Conservation (phyloP, 805 yeast genomes). For the Clavispora vitiphila region DNA sequence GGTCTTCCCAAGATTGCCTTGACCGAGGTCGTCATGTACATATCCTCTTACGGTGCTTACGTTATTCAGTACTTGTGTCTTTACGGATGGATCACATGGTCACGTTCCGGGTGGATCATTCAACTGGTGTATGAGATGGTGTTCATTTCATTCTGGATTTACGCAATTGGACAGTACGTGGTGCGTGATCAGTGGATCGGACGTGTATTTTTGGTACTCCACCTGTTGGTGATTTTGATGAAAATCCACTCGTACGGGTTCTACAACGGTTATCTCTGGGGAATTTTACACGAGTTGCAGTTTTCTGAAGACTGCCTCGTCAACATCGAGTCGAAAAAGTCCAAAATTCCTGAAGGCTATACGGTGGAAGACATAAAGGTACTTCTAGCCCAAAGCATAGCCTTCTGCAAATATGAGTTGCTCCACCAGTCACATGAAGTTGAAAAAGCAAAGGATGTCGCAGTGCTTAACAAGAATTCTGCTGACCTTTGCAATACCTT, state of each 20-base stretch:
- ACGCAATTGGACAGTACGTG: conserved; percentile 44
- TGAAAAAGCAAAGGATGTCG: conserved; percentile 12
- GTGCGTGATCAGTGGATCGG: conserved; percentile 83
- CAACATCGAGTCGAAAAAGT: conserved; percentile 7
- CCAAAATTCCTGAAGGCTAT: conserved; percentile 30
- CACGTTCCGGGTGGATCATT: conserved; percentile 54
- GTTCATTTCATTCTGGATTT: conserved; percentile 50
- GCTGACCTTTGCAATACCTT: conserved; percentile 5
- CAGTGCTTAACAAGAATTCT: conserved; percentile 9
- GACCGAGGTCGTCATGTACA: conserved; percentile 73
- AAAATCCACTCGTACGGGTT: conserved; percentile 92
- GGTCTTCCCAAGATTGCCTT: conserved; percentile 66
- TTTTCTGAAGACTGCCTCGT: conserved; percentile 41
- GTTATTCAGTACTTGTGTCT: conserved; percentile 54
- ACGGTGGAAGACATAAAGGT: conserved; percentile 19
- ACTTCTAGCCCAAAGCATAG: conserved; percentile 40
- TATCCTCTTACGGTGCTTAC: conserved; percentile 56
- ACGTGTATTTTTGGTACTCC: conserved; percentile 76
- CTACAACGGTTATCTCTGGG: conserved; percentile 88
- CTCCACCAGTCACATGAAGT: conserved; percentile 43
- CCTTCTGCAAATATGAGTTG: conserved; percentile 71
- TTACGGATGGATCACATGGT: conserved; percentile 52
- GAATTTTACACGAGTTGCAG: conserved; percentile 47
- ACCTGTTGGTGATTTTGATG: conserved; percentile 84
- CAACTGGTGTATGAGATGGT: conserved; percentile 52